Evolutionary conservation across 1,139 yeast genomes (phyloP), one percentile per base, ranked within the genome.

Genomic region (Saccharomyces hybrid): DNA sequence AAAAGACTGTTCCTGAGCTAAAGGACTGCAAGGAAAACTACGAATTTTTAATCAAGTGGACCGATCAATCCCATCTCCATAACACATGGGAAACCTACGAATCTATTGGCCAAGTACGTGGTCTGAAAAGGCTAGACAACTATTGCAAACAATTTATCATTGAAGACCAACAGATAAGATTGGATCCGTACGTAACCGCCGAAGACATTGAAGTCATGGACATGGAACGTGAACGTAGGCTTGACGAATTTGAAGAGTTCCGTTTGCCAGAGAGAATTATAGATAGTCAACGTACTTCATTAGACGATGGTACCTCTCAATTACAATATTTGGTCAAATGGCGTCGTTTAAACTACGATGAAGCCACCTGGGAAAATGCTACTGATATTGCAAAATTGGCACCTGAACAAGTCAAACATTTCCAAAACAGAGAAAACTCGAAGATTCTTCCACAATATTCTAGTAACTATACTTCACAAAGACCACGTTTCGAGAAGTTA

Each of bases 311-410:
- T 34, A 78, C 78, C 38, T 83, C 84, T 34, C 84, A 80, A 57
- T 76, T 93, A 60, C 86, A 84, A 66, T 93, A 93, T 69, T 81
- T 86, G 58, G 93, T 91, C 57, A 93, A 93, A 71, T 93, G 99
- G 99, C 86, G 83, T 68, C 79, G 98, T 57, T 77, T 93, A 48
- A 88, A 91, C 66, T 93, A 93, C 67, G 98, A 95, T 70, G 95
- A 88, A 62, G 89, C 97, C 60, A 89, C 98, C 3, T 93, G 99
- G 99, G 99, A 93, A 73, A 82, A 84, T 62, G 98, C 97, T 1
- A 86, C 84, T 54, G 86, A 82, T 60, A 89, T 93, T 61, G 97
- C 95, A 1, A 79, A 81, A 56, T 73, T 86, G 54, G 90, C 96
- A 2, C 98, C 97, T 0, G 81, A 79, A 8, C 90, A 86, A 68